Conservation (phyloP, 208 protist genomes). For the Acanthamoeba triangularis region DNA sequence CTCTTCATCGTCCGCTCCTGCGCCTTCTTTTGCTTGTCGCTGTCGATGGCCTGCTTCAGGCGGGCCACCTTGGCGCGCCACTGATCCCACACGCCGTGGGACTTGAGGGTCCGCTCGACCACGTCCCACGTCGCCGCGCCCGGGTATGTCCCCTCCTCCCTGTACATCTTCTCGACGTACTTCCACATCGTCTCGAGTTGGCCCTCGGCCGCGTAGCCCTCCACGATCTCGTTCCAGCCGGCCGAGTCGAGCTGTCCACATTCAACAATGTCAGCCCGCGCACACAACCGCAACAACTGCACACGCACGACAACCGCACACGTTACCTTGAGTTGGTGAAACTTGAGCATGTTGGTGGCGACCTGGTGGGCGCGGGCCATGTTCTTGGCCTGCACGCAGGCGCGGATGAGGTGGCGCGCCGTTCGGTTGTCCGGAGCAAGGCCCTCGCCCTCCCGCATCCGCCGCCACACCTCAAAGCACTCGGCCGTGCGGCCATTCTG, state of each 20-base stretch:
- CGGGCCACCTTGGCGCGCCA: neutral
- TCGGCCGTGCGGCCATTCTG: neutral
- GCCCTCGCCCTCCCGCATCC: neutral
- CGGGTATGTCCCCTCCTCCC: neutral
- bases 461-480: slow-evolving; percentile 22
- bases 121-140: neutral
- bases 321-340: slow-evolving; percentile 5
- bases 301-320: neutral
- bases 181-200: slow-evolving; percentile 23
- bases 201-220: slow-evolving; percentile 14
- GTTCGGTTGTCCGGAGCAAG: neutral
- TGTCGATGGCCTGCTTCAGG: neutral
- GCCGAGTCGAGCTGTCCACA: neutral
- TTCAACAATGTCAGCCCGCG: neutral
- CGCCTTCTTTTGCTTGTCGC: neutral
- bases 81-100: neutral
- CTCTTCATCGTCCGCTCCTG: neutral
- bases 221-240: neutral
- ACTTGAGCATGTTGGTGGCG: slow-evolving; percentile 8
- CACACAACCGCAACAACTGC: no score
- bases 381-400: neutral
- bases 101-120: neutral
- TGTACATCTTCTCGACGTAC: slow-evolving; percentile 32
- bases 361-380: slow-evolving; percentile 45
- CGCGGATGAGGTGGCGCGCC: neutral